Evolutionary conservation across 2,329 filamentous ascomycete species (phyloP).

Genomic region (Akanthomyces muscarius): DNA sequence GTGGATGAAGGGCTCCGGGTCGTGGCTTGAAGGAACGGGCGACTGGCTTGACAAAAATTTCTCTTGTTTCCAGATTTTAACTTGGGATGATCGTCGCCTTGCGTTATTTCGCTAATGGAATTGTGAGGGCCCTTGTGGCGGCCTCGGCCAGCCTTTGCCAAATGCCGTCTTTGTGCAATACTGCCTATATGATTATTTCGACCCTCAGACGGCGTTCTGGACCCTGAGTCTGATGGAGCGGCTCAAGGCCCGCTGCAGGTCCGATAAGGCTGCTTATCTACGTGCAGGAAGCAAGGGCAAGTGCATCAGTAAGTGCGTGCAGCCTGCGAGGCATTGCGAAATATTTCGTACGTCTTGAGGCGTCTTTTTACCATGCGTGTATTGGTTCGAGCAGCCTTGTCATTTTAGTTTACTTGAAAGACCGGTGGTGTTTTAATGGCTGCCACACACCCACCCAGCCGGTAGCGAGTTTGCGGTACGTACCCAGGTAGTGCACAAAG

Average conservation of each 20-base stretch:
- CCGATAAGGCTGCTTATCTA: conserved; percentile 7
- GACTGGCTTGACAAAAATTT: neutral
- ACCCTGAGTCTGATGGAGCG: conserved; percentile 6
- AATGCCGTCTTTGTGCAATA: conserved; percentile 18
- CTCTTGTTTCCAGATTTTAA: neutral
- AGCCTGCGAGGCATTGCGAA: neutral
- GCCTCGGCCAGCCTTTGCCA: neutral
- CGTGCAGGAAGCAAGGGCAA: neutral
- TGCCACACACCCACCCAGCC: neutral
- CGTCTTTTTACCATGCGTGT: neutral
- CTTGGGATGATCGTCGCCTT: neutral
- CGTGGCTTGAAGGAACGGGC: neutral
- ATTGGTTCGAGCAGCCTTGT: neutral
- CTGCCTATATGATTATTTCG: conserved; percentile 15
- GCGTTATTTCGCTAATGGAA: neutral
- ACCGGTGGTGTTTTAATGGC: neutral
- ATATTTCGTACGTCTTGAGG: neutral
- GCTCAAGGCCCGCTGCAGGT: neutral
- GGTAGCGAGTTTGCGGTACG: neutral
- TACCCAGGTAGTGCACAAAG: neutral
- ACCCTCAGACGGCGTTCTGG: conserved; percentile 16
- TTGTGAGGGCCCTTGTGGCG: neutral
- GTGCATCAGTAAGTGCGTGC: neutral
- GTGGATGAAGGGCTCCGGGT: neutral
- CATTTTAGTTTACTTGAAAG: neutral